A percentile compares a stretch with the other conserved stretches of the same genome.
Evolutionary conservation across 345 rosid genomes (phyloP).

Genomic region (Balakata baccata): DNA sequence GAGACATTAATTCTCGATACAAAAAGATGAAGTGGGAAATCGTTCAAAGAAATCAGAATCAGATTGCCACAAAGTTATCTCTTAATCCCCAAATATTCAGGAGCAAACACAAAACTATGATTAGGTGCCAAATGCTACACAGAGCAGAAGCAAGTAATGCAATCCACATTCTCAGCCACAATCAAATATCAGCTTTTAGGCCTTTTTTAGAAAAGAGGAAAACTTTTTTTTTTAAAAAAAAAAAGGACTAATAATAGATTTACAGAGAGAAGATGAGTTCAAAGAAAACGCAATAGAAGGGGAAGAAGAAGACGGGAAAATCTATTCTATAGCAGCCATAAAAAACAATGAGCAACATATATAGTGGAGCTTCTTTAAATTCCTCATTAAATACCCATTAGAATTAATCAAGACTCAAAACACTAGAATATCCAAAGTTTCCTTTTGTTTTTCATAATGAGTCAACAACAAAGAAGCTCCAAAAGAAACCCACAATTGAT

Average conservation of each 20-base stretch:
- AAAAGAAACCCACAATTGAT: background rate
- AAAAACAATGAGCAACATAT: background rate
- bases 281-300: background rate
- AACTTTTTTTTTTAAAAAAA: too few relatives aligned
- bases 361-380: background rate
- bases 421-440: background rate
- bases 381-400: background rate
- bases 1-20: background rate
- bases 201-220: background rate
- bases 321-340: background rate
- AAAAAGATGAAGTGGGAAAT: slow-evolving; percentile 10
- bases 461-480: background rate
- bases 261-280: background rate
- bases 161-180: slow-evolving; percentile 5
- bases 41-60: background rate
- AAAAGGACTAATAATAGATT: background rate
- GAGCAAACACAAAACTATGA: slow-evolving; percentile 10
- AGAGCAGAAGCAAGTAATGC: background rate
- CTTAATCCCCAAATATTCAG: slow-evolving; percentile 7
- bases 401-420: background rate
- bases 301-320: background rate
- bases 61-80: slow-evolving; percentile 17
- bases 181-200: background rate
- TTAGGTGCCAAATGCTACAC: background rate
- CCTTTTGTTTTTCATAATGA: background rate